These are phyloP conservation scores for Trichophyton equinum DNA, from an alignment of 2,329 filamentous ascomycete genomes.

Conservation along the genomic window DNA sequence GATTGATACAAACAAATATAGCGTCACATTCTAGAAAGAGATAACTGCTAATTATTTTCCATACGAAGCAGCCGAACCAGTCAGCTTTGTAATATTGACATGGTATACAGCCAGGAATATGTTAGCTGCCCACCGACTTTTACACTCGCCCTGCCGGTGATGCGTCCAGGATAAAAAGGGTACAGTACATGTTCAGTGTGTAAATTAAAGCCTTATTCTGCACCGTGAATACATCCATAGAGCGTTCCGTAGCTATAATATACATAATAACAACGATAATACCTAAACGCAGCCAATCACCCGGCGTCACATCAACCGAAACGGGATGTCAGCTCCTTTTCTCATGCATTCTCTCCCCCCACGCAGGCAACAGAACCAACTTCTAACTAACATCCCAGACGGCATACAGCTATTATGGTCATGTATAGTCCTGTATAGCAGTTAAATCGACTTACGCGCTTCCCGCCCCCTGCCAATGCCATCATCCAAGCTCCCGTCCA, in stretches of 20 bases:
- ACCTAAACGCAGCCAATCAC: not conserved
- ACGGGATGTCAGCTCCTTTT: not conserved
- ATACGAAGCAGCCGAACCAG: not conserved
- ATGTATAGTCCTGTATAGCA: not conserved
- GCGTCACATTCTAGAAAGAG: not conserved
- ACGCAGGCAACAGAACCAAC: not conserved
- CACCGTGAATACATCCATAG: not conserved
- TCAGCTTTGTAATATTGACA: not conserved
- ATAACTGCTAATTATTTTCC: not conserved
- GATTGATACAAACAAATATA: not conserved
- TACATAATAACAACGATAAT: not conserved
- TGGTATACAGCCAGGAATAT: not conserved
- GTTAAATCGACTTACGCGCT: not conserved
- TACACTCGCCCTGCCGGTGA: not conserved
- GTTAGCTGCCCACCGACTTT: not conserved
- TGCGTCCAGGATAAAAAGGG: not conserved
- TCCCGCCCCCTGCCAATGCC: not conserved
- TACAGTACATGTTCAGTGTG: not conserved
- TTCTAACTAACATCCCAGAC: not conserved
- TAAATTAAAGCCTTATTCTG: not conserved
- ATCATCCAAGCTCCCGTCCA: not conserved
- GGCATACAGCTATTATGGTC: not conserved
- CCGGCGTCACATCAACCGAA: not conserved
- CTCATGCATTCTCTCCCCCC: not conserved
- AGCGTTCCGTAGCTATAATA: not conserved